A percentile compares a stretch with the other conserved stretches of the same genome.
Conservation (phyloP, 2,329 filamentous ascomycete species). For the Sarocladium brachiariae region DNA sequence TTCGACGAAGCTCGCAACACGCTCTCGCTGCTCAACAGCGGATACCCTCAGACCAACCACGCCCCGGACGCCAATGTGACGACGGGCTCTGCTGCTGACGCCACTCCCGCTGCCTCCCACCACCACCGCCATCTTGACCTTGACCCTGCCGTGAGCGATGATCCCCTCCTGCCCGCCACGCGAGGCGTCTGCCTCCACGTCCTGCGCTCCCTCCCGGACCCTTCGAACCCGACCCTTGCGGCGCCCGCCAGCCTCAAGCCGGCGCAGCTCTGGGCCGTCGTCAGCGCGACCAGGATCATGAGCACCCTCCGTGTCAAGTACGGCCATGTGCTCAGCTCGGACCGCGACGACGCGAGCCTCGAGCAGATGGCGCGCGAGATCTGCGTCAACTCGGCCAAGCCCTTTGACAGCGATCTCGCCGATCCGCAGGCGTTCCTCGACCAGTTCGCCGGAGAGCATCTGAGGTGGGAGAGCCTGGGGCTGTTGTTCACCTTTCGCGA, state of each 20-base stretch:
- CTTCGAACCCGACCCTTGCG: slow-evolving; percentile 16
- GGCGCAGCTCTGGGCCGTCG: slow-evolving; percentile 25
- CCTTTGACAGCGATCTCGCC: slow-evolving; percentile 27
- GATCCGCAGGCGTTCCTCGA: slow-evolving; percentile 30
- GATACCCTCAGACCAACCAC: background rate
- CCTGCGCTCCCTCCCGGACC: slow-evolving; percentile 28
- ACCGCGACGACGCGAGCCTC: slow-evolving; percentile 22
- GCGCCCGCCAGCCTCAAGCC: slow-evolving; percentile 14
- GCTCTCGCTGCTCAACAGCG: slow-evolving; percentile 26
- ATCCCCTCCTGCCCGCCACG: slow-evolving; percentile 25
- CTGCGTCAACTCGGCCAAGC: slow-evolving; percentile 29
- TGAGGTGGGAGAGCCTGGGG: slow-evolving; percentile 38
- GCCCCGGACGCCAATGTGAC: too few relatives aligned
- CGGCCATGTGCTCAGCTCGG: slow-evolving; percentile 19
- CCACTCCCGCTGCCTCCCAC: background rate
- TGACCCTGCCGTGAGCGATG: slow-evolving; percentile 22
- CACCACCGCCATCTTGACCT: background rate
- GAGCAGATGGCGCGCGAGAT: slow-evolving; percentile 29
- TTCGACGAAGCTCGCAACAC: slow-evolving; percentile 35
- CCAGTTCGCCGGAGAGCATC: slow-evolving; percentile 29
- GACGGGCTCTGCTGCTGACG: background rate
- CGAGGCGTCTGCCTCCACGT: slow-evolving; percentile 25
- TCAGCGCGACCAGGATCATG: slow-evolving; percentile 22
- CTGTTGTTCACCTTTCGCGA: slow-evolving; percentile 22
- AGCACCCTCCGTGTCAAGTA: slow-evolving; percentile 25